Conservation (phyloP, 257 asterid genomes). For the Solanum medicagineum region DNA sequence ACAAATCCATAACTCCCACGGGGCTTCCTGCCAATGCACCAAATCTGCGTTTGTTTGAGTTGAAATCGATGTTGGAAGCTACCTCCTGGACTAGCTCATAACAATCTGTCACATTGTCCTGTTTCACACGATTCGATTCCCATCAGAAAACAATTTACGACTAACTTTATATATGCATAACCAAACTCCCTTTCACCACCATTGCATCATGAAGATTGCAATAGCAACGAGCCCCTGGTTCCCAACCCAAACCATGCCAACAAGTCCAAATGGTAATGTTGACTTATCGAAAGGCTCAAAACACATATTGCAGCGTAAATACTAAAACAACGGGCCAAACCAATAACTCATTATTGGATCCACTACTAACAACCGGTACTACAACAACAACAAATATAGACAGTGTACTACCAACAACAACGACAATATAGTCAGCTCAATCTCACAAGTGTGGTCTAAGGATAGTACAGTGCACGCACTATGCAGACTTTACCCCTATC, state of each 20-base stretch:
- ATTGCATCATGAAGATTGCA: not conserved
- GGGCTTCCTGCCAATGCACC: conserved; percentile 54
- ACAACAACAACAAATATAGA: not conserved
- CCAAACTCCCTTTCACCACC: not conserved
- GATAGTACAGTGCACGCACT: not conserved
- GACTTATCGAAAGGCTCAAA: not conserved
- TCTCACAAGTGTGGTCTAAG: not conserved
- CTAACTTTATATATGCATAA: not conserved
- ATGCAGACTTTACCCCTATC: not conserved
- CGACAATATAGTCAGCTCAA: not conserved
- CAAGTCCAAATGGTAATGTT: not conserved
- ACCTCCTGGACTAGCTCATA: conserved; percentile 40
- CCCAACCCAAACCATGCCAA: not conserved
- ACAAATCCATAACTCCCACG: conserved; percentile 49
- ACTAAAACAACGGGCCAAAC: not conserved
- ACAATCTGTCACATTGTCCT: conserved; percentile 59
- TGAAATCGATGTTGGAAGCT: conserved; percentile 17
- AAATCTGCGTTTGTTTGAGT: conserved; percentile 39
- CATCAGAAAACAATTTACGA: not conserved
- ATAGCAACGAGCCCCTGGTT: not conserved
- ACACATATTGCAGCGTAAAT: not conserved
- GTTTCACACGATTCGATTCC: conserved; percentile 4
- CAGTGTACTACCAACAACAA: not conserved
- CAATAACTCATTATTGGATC: not conserved
- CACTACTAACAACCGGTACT: not conserved